Base-by-base conservation (phyloP, 2,329 filamentous ascomycete genomes). In the Fusarium sp. region DNA sequence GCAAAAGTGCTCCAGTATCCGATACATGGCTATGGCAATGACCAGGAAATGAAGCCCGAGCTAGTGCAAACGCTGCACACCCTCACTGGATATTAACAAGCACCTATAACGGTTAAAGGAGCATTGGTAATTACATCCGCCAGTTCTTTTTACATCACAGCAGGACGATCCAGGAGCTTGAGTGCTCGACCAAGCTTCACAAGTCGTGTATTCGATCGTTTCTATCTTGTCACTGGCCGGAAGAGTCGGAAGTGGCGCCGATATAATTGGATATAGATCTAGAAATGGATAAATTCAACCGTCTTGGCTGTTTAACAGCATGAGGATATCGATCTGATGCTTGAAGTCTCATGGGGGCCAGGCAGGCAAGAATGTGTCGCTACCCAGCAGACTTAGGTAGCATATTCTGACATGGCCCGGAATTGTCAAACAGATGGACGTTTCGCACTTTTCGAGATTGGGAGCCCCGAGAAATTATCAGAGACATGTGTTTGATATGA, bases 241-340 rank as follows among this genome's bases (percentile, higher is more conserved):
- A 66, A 75, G 54, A 57, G 63, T 62, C 72, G 72, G 72, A 60
- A 62, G 59, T n/a, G 56, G 48, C 56, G 12, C 28, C 44, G n/a
- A 48, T 24, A 12, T 41, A 32, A 72, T 75, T 66, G 72, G 58
- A 30, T 17, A 48, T 38, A 18, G 36, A 36, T 59, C 45, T 42
- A 38, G 41, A 72, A 28, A 47, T 18, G 36, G 36, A 56, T 15
- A 45, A 39, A 11, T 34, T 41, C 5, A 39, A 32, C 26, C 8
- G 20, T 42, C 28, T 26, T 30, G 39, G 52, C n/a, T 67, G n/a
- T 15, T 39, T 20, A 24, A 17, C 7, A 39, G 34, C n/a, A 24
- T 26, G 26, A 34, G 20, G 42, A 45, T 20, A 34, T 48, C 8
- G 30, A 42, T 36, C 38, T 56, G 48, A n/a, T 34, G 28, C 17